These are phyloP conservation scores for Polychaeton citri DNA, from an alignment of 2,329 filamentous ascomycete species.

Conservation along the genomic window DNA sequence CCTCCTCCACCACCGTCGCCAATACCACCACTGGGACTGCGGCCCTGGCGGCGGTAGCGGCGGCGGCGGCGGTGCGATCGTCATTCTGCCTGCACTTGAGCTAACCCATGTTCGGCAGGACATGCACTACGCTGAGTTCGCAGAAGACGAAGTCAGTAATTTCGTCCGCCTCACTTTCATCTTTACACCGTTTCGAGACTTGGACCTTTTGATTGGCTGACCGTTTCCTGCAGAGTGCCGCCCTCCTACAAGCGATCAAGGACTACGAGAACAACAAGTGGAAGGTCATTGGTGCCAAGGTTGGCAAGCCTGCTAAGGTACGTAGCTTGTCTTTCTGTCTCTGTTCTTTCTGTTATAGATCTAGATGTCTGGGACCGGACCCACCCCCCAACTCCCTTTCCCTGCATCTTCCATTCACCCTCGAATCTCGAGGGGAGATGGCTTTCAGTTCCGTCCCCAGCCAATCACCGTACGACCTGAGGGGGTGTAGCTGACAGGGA, in stretches of 20 bases:
- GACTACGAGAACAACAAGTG: slow-evolving; percentile 98
- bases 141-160: slow-evolving; percentile 75
- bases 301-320: slow-evolving; percentile 95
- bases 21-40: slow-evolving; percentile 4
- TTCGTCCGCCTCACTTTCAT: slow-evolving; percentile 24
- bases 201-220: slow-evolving; percentile 14
- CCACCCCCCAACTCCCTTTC: slow-evolving; percentile 3
- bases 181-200: slow-evolving; percentile 3
- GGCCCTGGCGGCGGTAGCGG: too few species aligned
- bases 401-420: not conserved
- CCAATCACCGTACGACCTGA: too few species aligned
- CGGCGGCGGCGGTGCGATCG: not conserved
- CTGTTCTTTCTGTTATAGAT: not conserved
- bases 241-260: slow-evolving; percentile 84
- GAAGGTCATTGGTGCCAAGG: slow-evolving; percentile 93
- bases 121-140: slow-evolving; percentile 99
- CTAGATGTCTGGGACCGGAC: not conserved
- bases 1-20: not conserved
- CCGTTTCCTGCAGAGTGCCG: slow-evolving; percentile 46
- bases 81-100: not conserved
- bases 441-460: too few species aligned
- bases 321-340: slow-evolving; percentile 9
- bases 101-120: slow-evolving; percentile 45
- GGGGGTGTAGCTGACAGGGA: too few species aligned
- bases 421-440: too few species aligned